These are phyloP conservation scores for Cladosporium sp. DNA, from an alignment of 2,329 filamentous ascomycete genomes.

Conservation along the genomic window DNA sequence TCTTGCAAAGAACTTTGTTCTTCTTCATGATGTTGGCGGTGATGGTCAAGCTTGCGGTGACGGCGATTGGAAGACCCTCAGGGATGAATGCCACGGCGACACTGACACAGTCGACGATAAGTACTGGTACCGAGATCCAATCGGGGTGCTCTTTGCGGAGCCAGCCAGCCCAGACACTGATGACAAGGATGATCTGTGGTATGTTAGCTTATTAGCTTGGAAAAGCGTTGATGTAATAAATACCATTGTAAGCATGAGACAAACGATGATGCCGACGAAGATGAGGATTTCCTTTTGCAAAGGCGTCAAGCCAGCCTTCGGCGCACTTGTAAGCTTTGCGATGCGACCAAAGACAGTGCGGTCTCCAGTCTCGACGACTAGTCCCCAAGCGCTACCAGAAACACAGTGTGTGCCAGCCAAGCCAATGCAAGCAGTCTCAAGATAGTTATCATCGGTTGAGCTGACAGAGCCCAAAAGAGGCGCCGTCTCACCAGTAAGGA, in stretches of 20 bases:
- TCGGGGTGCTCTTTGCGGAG: conserved; percentile 64
- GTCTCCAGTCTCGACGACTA: conserved; percentile 73
- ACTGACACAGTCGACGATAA: conserved; percentile 71
- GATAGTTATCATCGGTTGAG: conserved; percentile 70
- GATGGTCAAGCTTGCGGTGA: conserved; percentile 69
- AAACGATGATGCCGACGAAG: conserved; percentile 70
- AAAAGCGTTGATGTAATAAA: conserved; percentile 28
- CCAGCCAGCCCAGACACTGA: conserved; percentile 61
- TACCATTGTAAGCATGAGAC: conserved; percentile 67
- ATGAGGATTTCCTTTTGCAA: conserved; percentile 71
- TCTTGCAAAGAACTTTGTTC: conserved; percentile 78
- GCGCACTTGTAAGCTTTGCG: conserved; percentile 69
- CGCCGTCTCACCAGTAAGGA: conserved; percentile 66
- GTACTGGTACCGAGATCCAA: conserved; percentile 70
- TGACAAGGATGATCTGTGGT: conserved; percentile 49
- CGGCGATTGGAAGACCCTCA: conserved; percentile 69
- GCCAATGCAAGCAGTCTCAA: conserved; percentile 74
- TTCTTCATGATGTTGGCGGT: conserved; percentile 74
- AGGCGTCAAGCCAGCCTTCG: conserved; percentile 66
- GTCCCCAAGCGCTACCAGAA: conserved; percentile 64
- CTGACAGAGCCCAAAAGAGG: conserved; percentile 65
- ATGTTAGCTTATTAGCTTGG: background rate
- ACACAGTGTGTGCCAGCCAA: conserved; percentile 79
- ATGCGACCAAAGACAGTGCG: conserved; percentile 72
- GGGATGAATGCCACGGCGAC: conserved; percentile 76